Percentiles rank a stretch among this genome's conserved stretches.
These are phyloP conservation scores for Rhynchospora breviuscula DNA, from an alignment of 176 grass and related monocot species.

Conservation along the genomic window DNA sequence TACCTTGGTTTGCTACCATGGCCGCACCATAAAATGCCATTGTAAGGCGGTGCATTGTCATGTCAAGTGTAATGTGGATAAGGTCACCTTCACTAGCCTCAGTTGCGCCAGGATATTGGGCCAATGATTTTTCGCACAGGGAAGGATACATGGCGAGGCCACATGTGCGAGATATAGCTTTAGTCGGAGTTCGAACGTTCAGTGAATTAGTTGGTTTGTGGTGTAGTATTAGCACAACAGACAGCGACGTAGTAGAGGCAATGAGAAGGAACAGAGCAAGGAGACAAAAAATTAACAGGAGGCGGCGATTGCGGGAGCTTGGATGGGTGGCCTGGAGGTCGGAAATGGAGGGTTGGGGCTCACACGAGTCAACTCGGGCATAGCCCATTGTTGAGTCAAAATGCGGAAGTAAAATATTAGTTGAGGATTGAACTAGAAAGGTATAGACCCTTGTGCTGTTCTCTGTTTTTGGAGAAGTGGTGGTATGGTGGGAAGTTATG, in stretches of 20 bases:
- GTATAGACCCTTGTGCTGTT: background rate
- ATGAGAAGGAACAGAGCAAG: conserved; percentile 15
- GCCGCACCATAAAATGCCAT: conserved; percentile 32
- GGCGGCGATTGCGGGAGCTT: conserved; percentile 3
- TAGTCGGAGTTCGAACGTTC: background rate
- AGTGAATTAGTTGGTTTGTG: background rate
- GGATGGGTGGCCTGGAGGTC: background rate
- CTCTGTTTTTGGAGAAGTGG: background rate
- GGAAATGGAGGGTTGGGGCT: background rate
- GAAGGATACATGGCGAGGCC: background rate
- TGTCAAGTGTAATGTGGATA: conserved; percentile 43
- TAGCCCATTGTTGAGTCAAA: conserved; percentile 19
- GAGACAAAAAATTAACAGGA: background rate
- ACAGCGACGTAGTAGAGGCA: conserved; percentile 2
- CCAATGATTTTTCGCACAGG: background rate
- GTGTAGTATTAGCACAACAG: conserved; percentile 1
- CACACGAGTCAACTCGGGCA: background rate
- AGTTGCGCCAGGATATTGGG: conserved; percentile 10
- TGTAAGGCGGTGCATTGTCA: conserved; percentile 30
- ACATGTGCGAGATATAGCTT: conserved; percentile 16
- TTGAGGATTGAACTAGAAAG: background rate
- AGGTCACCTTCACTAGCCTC: conserved; percentile 15
- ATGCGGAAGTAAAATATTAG: background rate
- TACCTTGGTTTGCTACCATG: background rate
- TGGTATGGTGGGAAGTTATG: background rate